phyloP scores from a whole-genome alignment of 2,329 filamentous ascomycete species.

The Exophiala calicioides region DNA sequence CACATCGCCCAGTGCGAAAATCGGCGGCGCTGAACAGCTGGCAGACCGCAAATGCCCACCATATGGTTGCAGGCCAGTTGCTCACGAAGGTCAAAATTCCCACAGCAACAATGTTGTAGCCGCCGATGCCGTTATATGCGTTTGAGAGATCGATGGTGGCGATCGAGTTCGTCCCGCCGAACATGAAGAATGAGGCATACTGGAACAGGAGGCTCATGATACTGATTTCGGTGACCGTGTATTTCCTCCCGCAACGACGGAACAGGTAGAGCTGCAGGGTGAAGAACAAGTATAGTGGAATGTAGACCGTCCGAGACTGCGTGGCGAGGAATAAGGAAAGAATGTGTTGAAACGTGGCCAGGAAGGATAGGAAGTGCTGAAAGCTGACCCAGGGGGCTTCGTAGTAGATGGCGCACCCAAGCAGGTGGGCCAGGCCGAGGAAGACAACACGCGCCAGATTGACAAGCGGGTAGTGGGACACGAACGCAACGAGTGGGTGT shows the following conservation, averaged over 20 bases:
- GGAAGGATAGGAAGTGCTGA: constrained; percentile 23
- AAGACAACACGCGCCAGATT: constrained; percentile 56
- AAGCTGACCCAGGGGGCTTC: constrained; percentile 27
- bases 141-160: constrained; percentile 93
- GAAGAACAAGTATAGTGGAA: constrained; percentile 80
- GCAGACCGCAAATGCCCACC: constrained; percentile 70
- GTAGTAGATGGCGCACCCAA: constrained; percentile 27
- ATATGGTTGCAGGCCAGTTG: constrained; percentile 91
- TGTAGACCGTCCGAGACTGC: constrained; percentile 81
- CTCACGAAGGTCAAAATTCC: constrained; percentile 80
- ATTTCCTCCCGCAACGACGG: constrained; percentile 48
- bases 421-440: constrained; percentile 42
- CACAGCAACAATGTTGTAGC: constrained; percentile 78
- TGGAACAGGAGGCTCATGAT: constrained; percentile 75
- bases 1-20: constrained; percentile 20
- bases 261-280: constrained; percentile 59
- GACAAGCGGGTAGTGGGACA: constrained; percentile 36
- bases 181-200: constrained; percentile 82
- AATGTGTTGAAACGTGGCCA: constrained; percentile 61
- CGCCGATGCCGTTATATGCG: constrained; percentile 87
- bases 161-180: constrained; percentile 90
- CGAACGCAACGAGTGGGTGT: constrained; percentile 38
- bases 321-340: constrained; percentile 79
- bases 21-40: constrained; percentile 19
- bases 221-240: constrained; percentile 59